Percentiles rank a stretch among this genome's conserved stretches.
phyloP scores from a whole-genome alignment of 805 yeast species.

The Saturnispora galanensis region DNA sequence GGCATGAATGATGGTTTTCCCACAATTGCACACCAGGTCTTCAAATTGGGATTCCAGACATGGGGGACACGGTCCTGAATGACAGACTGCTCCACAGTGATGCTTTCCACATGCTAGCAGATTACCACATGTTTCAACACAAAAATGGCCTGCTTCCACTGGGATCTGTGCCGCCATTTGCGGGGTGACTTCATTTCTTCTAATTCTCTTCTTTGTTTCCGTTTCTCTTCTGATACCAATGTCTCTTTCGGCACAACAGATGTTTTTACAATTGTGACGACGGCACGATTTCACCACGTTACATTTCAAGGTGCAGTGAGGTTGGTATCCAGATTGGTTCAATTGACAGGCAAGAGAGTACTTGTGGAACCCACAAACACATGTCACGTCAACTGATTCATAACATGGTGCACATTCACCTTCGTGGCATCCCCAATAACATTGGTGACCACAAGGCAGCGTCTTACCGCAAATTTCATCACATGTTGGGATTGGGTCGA shows the following conservation, averaged over 20 bases:
- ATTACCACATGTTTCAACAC: slow-evolving; percentile 57
- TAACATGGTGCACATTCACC: slow-evolving; percentile 67
- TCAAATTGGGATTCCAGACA: slow-evolving; percentile 75
- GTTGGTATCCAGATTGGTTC: slow-evolving; percentile 37
- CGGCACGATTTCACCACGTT: slow-evolving; percentile 68
- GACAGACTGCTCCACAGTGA: slow-evolving; percentile 61
- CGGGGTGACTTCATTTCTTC: slow-evolving; percentile 33
- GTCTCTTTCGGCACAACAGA: slow-evolving; percentile 64
- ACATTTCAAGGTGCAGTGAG: slow-evolving; percentile 65
- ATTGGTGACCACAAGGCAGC: slow-evolving; percentile 63
- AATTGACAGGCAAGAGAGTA: slow-evolving; percentile 58
- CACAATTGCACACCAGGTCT: slow-evolving; percentile 74
- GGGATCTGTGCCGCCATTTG: slow-evolving; percentile 39
- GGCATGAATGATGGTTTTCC: slow-evolving; percentile 64
- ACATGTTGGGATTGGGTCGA: slow-evolving; percentile 77
- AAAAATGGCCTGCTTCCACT: slow-evolving; percentile 67
- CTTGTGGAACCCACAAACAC: slow-evolving; percentile 52
- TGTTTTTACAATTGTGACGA: slow-evolving; percentile 60
- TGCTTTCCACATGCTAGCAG: slow-evolving; percentile 57
- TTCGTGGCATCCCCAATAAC: slow-evolving; percentile 62
- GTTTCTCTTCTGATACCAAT: slow-evolving; percentile 49
- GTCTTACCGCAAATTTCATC: slow-evolving; percentile 50
- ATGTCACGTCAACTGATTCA: slow-evolving; percentile 39
- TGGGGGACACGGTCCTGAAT: slow-evolving; percentile 69
- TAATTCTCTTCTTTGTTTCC: slow-evolving; percentile 35